Evolutionary conservation across 2,329 filamentous ascomycete genomes (phyloP).

Genomic region (Magnaporthiopsis incrustans): DNA sequence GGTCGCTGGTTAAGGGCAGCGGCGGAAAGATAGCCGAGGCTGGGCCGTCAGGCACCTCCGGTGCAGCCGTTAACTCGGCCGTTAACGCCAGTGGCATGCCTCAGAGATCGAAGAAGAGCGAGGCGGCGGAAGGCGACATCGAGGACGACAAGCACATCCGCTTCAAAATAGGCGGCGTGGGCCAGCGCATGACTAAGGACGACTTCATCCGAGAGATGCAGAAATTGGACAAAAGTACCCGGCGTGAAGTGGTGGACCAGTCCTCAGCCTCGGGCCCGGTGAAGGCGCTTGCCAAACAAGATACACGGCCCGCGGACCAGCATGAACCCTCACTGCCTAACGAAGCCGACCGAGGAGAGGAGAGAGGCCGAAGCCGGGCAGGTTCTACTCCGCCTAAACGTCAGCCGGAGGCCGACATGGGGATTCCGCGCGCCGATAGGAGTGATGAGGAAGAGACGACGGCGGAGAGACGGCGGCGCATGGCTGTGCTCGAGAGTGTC

Average conservation of each 20-base stretch:
- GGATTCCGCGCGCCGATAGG: neutral
- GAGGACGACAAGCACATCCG: constrained; percentile 65
- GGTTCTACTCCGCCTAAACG: neutral
- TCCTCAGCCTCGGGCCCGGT: constrained; percentile 39
- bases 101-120: constrained; percentile 31
- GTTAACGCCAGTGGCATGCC: constrained; percentile 22
- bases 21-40: constrained; percentile 25
- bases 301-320: constrained; percentile 10
- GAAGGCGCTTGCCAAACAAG: constrained; percentile 41
- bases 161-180: constrained; percentile 68
- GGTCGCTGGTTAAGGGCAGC: constrained; percentile 31
- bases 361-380: neutral
- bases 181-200: constrained; percentile 68
- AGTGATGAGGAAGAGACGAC: constrained; percentile 54
- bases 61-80: constrained; percentile 21
- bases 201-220: constrained; percentile 72
- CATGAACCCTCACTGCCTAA: neutral
- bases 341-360: neutral
- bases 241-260: constrained; percentile 43
- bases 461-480: constrained; percentile 58
- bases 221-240: constrained; percentile 60
- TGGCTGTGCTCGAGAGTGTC: constrained; percentile 41
- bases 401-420: neutral
- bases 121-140: constrained; percentile 34
- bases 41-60: constrained; percentile 16